Percentiles rank a stretch among this genome's conserved stretches.
Evolutionary conservation across 805 yeast genomes (phyloP).

Genomic region (Barnettozyma botsteinii): DNA sequence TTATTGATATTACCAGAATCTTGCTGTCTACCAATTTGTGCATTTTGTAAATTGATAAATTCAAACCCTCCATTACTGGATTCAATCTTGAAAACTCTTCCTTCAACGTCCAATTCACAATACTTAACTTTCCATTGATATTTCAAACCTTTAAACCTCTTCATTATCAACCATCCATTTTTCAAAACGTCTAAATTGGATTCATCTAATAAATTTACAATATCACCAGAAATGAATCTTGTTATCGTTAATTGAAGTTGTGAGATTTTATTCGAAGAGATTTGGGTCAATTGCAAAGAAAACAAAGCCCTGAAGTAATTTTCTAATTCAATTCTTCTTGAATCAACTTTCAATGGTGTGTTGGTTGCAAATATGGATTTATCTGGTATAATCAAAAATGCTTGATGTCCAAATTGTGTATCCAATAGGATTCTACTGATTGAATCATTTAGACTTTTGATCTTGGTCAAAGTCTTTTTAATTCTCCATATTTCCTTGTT

Average conservation of each 20-base stretch:
- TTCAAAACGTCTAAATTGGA: constrained; percentile 45
- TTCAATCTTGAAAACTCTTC: constrained; percentile 54
- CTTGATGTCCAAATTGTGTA: constrained; percentile 34
- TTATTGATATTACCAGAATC: constrained; percentile 18
- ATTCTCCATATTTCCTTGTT: constrained; percentile 71
- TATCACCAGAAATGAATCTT: constrained; percentile 60
- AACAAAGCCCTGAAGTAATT: constrained; percentile 55
- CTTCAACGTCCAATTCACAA: constrained; percentile 50
- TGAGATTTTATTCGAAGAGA: constrained; percentile 39
- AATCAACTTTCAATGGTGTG: constrained; percentile 61
- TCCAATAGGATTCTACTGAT: constrained; percentile 42
- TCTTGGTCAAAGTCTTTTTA: constrained; percentile 53
- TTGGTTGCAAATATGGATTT: constrained; percentile 48
- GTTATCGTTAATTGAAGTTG: constrained; percentile 34
- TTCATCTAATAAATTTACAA: constrained; percentile 53
- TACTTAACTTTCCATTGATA: constrained; percentile 63
- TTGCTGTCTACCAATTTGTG: constrained; percentile 52
- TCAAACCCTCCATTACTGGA: constrained; percentile 52
- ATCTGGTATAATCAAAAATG: constrained; percentile 60
- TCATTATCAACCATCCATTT: constrained; percentile 60
- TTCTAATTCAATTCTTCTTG: constrained; percentile 48
- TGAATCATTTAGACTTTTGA: constrained; percentile 25
- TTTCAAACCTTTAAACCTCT: constrained; percentile 55
- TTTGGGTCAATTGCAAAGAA: constrained; percentile 40
- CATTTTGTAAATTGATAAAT: constrained; percentile 40